Evolutionary conservation across 2,329 filamentous ascomycete genomes (phyloP).

Genomic region (Didymella pomorum): DNA sequence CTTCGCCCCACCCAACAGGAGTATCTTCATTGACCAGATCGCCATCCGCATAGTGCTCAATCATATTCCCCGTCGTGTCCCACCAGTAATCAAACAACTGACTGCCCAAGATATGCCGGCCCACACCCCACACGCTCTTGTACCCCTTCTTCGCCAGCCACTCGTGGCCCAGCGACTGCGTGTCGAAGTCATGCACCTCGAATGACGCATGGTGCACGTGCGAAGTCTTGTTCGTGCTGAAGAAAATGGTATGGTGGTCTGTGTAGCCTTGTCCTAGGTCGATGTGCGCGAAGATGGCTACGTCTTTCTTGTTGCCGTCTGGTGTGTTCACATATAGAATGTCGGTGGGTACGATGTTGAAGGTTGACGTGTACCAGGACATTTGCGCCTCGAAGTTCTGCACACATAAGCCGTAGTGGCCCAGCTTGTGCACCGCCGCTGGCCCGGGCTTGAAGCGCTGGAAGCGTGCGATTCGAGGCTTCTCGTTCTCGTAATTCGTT

Average conservation of each 20-base stretch:
- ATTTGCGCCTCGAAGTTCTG: constrained; percentile 49
- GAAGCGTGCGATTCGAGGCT: constrained; percentile 59
- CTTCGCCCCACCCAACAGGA: constrained; percentile 54
- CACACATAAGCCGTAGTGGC: constrained; percentile 58
- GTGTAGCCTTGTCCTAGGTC: constrained; percentile 59
- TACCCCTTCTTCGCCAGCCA: constrained; percentile 71
- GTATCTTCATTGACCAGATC: constrained; percentile 69
- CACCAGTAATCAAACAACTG: constrained; percentile 80
- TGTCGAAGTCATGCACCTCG: constrained; percentile 75
- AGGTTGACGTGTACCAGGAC: constrained; percentile 56
- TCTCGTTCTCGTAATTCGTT: constrained; percentile 54
- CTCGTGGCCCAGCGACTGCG: constrained; percentile 73
- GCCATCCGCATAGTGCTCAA: constrained; percentile 76
- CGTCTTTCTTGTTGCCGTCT: constrained; percentile 40
- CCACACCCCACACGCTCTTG: constrained; percentile 73
- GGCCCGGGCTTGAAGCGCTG: constrained; percentile 62
- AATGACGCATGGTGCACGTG: constrained; percentile 74
- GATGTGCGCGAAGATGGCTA: constrained; percentile 63
- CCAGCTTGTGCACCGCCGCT: constrained; percentile 59
- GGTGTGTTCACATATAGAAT: constrained; percentile 50
- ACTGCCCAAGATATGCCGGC: constrained; percentile 72
- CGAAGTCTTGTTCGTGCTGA: constrained; percentile 48
- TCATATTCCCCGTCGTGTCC: constrained; percentile 68
- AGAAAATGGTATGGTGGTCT: constrained; percentile 66
- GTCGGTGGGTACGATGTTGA: constrained; percentile 59